These are phyloP conservation scores for Solanum stenotomum DNA, from an alignment of 257 asterid genomes.

Conservation along the genomic window DNA sequence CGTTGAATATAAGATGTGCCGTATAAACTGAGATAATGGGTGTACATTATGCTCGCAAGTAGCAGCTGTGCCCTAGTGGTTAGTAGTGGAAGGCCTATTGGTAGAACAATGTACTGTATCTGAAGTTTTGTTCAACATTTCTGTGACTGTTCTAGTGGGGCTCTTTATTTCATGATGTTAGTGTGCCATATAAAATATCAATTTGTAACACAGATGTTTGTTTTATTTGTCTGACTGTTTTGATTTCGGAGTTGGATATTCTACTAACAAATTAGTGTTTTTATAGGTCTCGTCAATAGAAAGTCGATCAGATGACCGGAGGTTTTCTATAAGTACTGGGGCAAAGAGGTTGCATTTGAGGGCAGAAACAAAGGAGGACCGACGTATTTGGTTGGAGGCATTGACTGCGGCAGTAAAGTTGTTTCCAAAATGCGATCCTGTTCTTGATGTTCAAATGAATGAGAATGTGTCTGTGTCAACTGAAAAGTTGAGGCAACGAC, in stretches of 20 bases:
- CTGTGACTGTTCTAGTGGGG: not conserved
- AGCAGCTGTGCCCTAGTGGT: not conserved
- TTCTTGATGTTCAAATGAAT: conserved; percentile 1
- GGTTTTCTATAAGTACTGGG: conserved; percentile 18
- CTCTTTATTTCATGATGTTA: not conserved
- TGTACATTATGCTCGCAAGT: not conserved
- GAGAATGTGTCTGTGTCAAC: conserved; percentile 9
- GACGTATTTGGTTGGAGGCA: conserved; percentile 17
- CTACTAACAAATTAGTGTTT: not conserved
- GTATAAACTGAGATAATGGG: not conserved
- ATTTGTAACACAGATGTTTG: not conserved
- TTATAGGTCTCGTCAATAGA: conserved; percentile 17
- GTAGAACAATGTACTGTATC: not conserved
- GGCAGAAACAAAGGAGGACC: conserved; percentile 14
- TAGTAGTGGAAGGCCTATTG: not conserved
- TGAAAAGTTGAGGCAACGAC: conserved; percentile 17
- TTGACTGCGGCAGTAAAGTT: conserved; percentile 6
- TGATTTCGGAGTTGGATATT: not conserved
- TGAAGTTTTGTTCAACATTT: not conserved
- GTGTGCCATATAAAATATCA: not conserved
- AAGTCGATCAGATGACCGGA: conserved; percentile 16
- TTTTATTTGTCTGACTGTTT: not conserved
- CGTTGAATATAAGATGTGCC: not conserved
- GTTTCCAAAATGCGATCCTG: conserved; percentile 9
- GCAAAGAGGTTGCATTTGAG: conserved; percentile 15